Percentiles rank a stretch among this genome's conserved stretches.
Evolutionary conservation across 495 filamentous ascomycete genomes (phyloP).

Genomic region (Neurospora tetraspora): DNA sequence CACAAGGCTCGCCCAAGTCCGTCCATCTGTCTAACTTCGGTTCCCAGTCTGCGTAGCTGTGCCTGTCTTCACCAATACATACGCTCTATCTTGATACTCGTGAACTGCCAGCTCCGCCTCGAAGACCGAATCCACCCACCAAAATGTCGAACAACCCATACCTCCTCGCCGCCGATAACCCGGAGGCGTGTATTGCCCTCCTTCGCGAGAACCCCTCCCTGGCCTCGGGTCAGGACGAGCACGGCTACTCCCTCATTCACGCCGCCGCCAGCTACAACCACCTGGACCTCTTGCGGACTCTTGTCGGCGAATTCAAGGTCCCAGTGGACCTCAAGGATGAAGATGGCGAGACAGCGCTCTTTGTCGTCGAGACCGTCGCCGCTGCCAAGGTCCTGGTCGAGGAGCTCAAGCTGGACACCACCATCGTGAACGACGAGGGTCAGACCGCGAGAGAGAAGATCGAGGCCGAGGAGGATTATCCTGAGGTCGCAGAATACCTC

Average conservation of each 20-base stretch:
- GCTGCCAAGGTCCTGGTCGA: constrained; percentile 70
- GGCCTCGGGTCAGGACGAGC: constrained; percentile 62
- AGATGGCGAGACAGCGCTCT: constrained; percentile 86
- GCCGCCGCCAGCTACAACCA: constrained; percentile 89
- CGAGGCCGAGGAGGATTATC: constrained; percentile 58
- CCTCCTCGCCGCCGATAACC: constrained; percentile 70
- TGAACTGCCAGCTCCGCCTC: background rate
- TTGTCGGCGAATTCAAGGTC: constrained; percentile 69
- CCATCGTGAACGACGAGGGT: constrained; percentile 52
- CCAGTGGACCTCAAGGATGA: constrained; percentile 73
- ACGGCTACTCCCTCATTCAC: constrained; percentile 87
- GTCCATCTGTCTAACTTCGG: background rate
- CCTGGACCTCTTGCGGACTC: constrained; percentile 61
- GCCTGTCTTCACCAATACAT: background rate
- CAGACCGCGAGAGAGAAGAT: constrained; percentile 64
- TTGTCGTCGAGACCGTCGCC: constrained; percentile 68
- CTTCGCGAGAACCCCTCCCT: constrained; percentile 56
- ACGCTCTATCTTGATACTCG: background rate
- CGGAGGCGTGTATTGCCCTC: constrained; percentile 51
- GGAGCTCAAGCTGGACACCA: constrained; percentile 62
- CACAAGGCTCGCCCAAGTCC: background rate
- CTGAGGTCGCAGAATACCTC: constrained; percentile 59
- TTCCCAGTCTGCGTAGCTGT: background rate
- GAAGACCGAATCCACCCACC: background rate
- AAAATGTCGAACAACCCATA: constrained; percentile 55